A percentile compares a stretch with the other conserved stretches of the same genome.
phyloP scores from a whole-genome alignment of 2,329 filamentous ascomycete species.

The Diplodia scrobiculata region DNA sequence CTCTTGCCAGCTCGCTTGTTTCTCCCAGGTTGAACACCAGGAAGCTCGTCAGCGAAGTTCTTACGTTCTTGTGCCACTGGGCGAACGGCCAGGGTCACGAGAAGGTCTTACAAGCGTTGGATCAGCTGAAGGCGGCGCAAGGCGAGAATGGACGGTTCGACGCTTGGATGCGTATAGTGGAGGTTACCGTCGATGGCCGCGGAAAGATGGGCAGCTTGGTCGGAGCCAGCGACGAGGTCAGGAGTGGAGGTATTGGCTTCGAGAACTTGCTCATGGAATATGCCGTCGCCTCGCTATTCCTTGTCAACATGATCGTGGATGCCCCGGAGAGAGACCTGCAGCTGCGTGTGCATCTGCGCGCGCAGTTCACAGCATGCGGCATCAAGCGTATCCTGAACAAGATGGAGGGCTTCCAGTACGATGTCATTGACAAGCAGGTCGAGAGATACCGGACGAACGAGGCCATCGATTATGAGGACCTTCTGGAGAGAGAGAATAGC shows the following conservation, averaged over 20 bases:
- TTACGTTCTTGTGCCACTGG: constrained; percentile 97
- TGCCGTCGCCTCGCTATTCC: constrained; percentile 86
- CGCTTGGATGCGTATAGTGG: constrained; percentile 97
- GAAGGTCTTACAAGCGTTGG: constrained; percentile 91
- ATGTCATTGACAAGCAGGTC: constrained; percentile 97
- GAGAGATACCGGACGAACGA: constrained; percentile 91
- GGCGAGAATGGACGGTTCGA: constrained; percentile 95
- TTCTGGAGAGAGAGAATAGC: constrained; percentile 86
- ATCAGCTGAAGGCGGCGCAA: constrained; percentile 83
- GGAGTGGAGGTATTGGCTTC: constrained; percentile 95
- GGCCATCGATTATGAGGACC: constrained; percentile 96
- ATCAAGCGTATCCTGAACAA: constrained; percentile 92
- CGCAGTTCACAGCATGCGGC: constrained; percentile 93
- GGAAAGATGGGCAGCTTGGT: constrained; percentile 99
- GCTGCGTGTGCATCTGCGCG: constrained; percentile 87
- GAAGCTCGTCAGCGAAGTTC: constrained; percentile 91
- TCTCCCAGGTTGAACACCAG: constrained; percentile 87
- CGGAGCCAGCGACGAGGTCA: constrained; percentile 92
- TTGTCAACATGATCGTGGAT: constrained; percentile 96
- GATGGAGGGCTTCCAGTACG: constrained; percentile 98
- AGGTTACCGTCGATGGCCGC: constrained; percentile 93
- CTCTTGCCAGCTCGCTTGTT: constrained; percentile 81
- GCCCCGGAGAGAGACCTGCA: constrained; percentile 86
- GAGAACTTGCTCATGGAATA: constrained; percentile 99
- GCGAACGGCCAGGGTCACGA: constrained; percentile 82